Base-by-base conservation (phyloP, 768 basidiomycete species). In the Lactifluus echinatus region DNA sequence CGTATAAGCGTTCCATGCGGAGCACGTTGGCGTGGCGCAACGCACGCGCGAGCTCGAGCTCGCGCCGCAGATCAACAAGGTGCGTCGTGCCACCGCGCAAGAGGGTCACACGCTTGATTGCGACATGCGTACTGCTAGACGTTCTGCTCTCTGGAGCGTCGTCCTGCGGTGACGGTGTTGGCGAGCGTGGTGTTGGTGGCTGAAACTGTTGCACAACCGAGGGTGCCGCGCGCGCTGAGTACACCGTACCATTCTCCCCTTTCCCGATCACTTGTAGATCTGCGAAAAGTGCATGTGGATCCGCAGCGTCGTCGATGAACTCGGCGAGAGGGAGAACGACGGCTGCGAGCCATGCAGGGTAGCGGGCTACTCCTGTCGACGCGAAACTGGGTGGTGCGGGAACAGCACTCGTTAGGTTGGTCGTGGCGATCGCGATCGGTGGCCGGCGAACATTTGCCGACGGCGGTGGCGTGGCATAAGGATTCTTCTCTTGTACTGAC, bases 191-290 rank as follows among this genome's bases (percentile, higher is more conserved):
- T 8, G 59, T 50, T 12, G 56, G 36, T 29, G 57, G 60, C 48
- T 26, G 45, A 33, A 59, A 45, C 44, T 52, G 56, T 33, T 48
- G 50, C 19, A 36, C 37, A n/a, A 43, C 39, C 2, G 29, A 21
- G 8, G 59, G 23, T 2, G 55, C 29, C 0, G 42, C 67, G 26
- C 68, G 66, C 2, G 77, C 79, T 15, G 75, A 72, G 56, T 71
- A 81, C 19, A 93, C 86, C 2, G 80, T 83, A 4, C 90, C 90
- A 40, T 80, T 85, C 66, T 91, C 89, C 31, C 90, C 89, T 67
- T 91, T 86, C 0, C 87, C 89, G 28, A 93, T 84, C 70, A 90
- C 89, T 53, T 78, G 79, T 45, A 90, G 72, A 59, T 88, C 81
- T 8, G 75, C 70, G 68, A 87, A 91, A 56, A 79, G 77, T 3